These are phyloP conservation scores for Dactylellina drechsleri DNA, from an alignment of 2,329 filamentous ascomycete genomes.

Conservation along the genomic window DNA sequence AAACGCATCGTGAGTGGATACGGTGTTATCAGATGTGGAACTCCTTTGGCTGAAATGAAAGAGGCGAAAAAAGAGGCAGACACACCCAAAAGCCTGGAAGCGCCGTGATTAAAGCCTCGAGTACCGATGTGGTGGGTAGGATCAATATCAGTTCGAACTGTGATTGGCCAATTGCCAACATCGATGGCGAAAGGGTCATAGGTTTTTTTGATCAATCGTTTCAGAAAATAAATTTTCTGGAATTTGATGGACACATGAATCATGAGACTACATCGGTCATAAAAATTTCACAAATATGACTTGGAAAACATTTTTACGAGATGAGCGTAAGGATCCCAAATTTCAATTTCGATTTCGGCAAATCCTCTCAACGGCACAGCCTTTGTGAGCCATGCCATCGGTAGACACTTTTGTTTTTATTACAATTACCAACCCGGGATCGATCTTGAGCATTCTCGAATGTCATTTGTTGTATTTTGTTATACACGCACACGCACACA, in stretches of 20 bases:
- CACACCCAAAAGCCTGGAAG: constrained; percentile 48
- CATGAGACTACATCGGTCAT: constrained; percentile 24
- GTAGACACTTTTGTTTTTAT: background rate
- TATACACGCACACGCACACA: background rate
- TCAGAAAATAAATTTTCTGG: constrained; percentile 10
- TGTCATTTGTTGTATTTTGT: background rate
- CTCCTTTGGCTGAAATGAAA: background rate
- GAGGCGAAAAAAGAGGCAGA: constrained; percentile 29
- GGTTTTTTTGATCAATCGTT: constrained; percentile 1
- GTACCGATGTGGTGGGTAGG: constrained; percentile 52
- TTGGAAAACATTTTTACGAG: background rate
- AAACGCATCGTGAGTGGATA: background rate
- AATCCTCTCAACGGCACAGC: constrained; percentile 17
- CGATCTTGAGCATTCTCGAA: background rate
- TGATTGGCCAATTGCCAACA: constrained; percentile 51
- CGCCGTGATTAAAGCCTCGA: constrained; percentile 44
- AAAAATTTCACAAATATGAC: constrained; percentile 8
- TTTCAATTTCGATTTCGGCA: constrained; percentile 19
- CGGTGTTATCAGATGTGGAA: too few relatives aligned
- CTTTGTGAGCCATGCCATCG: background rate
- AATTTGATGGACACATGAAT: constrained; percentile 1
- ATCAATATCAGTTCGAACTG: constrained; percentile 32
- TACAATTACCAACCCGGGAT: background rate
- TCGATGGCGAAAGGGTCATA: constrained; percentile 31
- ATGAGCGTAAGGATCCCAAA: background rate